phyloP scores from a whole-genome alignment of 1,284 basidiomycete species.

The Amylostereum areolatum region DNA sequence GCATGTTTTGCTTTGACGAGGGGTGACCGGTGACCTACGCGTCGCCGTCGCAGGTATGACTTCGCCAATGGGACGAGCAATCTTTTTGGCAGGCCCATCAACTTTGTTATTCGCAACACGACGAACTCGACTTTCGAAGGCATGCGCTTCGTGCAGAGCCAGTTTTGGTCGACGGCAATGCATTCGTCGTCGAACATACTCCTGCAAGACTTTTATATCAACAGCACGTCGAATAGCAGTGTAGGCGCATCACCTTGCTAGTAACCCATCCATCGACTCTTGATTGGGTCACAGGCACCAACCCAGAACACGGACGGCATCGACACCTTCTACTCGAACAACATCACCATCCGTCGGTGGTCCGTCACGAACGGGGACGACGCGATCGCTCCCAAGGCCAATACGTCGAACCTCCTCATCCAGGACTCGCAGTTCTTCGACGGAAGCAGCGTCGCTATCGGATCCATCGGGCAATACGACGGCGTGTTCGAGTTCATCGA shows the following conservation, averaged over 20 bases:
- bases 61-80: constrained; percentile 26
- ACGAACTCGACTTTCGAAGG: constrained; percentile 24
- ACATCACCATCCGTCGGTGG: constrained; percentile 27
- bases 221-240: constrained; percentile 24
- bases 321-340: constrained; percentile 26
- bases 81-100: constrained; percentile 25
- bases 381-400: constrained; percentile 27
- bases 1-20: neutral
- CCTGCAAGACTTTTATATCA: constrained; percentile 26
- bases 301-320: constrained; percentile 28
- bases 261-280: neutral
- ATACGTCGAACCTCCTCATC: constrained; percentile 30
- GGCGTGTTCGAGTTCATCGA: constrained; percentile 26
- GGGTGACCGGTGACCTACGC: neutral
- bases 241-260: constrained; percentile 9
- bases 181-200: constrained; percentile 23
- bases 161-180: constrained; percentile 32
- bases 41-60: constrained; percentile 19
- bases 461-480: constrained; percentile 21
- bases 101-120: constrained; percentile 23
- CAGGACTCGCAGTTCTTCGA: constrained; percentile 25
- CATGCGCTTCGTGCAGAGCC: constrained; percentile 27
- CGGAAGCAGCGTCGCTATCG: constrained; percentile 27
- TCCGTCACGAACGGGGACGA: constrained; percentile 26
- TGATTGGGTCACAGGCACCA: constrained; percentile 14